Evolutionary conservation across 2,329 filamentous ascomycete genomes (phyloP).

Genomic region (Colletotrichum chlorophyti): DNA sequence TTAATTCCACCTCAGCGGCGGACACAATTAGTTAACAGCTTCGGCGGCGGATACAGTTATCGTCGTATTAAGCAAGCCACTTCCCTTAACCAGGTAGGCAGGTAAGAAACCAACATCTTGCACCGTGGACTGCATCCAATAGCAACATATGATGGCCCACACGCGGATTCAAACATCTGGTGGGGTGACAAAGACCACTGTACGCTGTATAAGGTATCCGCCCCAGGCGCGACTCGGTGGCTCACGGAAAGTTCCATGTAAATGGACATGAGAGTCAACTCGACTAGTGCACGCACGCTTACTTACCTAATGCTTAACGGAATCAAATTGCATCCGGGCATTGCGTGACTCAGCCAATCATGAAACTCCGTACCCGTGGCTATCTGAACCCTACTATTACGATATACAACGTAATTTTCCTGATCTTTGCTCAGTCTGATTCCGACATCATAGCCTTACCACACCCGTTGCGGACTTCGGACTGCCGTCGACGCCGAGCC

Average conservation of each 20-base stretch:
- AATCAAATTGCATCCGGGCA: conserved; percentile 16
- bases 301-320: conserved; percentile 22
- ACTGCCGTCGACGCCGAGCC: conserved; percentile 8
- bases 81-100: too few species aligned
- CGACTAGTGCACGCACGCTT: not conserved
- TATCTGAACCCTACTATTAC: not conserved
- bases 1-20: too few species aligned
- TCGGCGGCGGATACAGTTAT: too few species aligned
- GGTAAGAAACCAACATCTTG: too few species aligned
- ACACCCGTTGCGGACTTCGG: not conserved
- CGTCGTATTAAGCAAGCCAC: too few species aligned
- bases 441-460: not conserved
- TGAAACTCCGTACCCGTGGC: conserved; percentile 12
- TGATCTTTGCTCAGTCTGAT: not conserved
- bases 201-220: not conserved
- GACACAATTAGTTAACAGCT: too few species aligned
- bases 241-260: conserved; percentile 15
- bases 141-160: too few species aligned
- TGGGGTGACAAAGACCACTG: not conserved
- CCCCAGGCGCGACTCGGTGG: not conserved
- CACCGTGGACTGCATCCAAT: too few species aligned
- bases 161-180: too few species aligned
- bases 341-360: conserved; percentile 26
- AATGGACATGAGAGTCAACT: not conserved
- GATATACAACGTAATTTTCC: not conserved